A percentile compares a stretch with the other conserved stretches of the same genome.
Conservation (phyloP, 257 asterid species). For the Scutellaria galericulata region DNA sequence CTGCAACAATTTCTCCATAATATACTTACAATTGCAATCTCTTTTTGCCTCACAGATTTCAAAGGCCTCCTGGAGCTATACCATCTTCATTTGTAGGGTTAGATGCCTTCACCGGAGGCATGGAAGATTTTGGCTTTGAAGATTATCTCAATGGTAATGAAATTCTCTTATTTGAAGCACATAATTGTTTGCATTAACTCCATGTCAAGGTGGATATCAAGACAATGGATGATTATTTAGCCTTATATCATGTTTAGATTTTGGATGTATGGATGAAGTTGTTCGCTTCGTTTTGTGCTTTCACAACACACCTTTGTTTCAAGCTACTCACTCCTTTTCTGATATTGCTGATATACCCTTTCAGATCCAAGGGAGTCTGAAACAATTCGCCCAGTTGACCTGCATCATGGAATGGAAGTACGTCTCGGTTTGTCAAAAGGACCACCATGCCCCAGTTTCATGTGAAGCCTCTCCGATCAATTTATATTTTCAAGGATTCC, state of each 20-base stretch:
- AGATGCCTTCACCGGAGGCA: conserved; percentile 73
- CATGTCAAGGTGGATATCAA: not conserved
- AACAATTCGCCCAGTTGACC: conserved; percentile 63
- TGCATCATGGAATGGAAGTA: conserved; percentile 97
- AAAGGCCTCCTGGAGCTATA: conserved; percentile 84
- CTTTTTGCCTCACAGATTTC: conserved; percentile 60
- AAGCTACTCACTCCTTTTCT: conserved; percentile 3
- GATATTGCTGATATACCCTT: conserved; percentile 23
- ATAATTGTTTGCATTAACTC: not conserved
- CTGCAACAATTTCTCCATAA: not conserved
- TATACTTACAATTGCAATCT: conserved; percentile 9
- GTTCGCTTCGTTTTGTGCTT: not conserved
- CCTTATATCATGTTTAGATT: not conserved
- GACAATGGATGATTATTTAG: too few species aligned
- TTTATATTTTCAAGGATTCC: not conserved
- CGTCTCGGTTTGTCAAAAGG: conserved; percentile 86
- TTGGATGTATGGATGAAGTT: not conserved
- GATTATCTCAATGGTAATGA: conserved; percentile 79
- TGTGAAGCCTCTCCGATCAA: conserved; percentile 45
- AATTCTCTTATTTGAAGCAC: not conserved
- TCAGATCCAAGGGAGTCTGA: conserved; percentile 97
- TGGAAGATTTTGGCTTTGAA: conserved; percentile 81
- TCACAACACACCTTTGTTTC: too few species aligned
- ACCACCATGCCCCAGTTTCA: conserved; percentile 84
- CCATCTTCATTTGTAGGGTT: conserved; percentile 89